A percentile compares a stretch with the other conserved stretches of the same genome.
Conservation (phyloP, 2,329 filamentous ascomycete genomes). For the Aspergillus quadricinctus region DNA sequence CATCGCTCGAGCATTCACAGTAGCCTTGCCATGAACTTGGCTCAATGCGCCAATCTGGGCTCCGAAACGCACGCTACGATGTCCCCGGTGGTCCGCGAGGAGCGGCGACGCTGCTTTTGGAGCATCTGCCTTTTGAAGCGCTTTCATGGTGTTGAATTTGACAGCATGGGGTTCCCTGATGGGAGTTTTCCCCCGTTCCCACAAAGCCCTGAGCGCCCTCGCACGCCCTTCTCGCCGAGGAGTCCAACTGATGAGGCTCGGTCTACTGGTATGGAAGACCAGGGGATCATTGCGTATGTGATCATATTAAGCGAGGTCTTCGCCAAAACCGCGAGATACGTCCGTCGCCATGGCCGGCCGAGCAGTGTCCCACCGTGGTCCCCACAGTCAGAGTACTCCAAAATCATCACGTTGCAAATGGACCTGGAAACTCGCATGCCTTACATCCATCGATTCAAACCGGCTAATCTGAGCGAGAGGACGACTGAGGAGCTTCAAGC, state of each 20-base stretch:
- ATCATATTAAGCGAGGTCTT: conserved; percentile 47
- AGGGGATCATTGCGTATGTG: conserved; percentile 46
- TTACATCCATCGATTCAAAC: conserved; percentile 48
- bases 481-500: conserved; percentile 40
- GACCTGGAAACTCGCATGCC: conserved; percentile 51
- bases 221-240: conserved; percentile 18
- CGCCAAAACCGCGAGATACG: conserved; percentile 46
- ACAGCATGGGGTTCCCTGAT: conserved; percentile 35
- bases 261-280: conserved; percentile 28
- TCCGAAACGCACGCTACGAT: conserved; percentile 26
- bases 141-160: conserved; percentile 42
- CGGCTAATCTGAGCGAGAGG: conserved; percentile 45
- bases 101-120: conserved; percentile 39
- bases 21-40: conserved; percentile 44
- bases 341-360: conserved; percentile 42
- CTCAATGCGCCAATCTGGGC: conserved; percentile 43
- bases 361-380: conserved; percentile 46
- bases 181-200: conserved; percentile 37
- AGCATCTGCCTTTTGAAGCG: conserved; percentile 43
- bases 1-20: conserved; percentile 42
- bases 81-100: conserved; percentile 22
- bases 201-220: conserved; percentile 30
- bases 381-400: conserved; percentile 50
- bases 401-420: conserved; percentile 49
- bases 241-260: conserved; percentile 16